phyloP scores from a whole-genome alignment of 345 rosid genomes.

The Raphanus raphanistrum region DNA sequence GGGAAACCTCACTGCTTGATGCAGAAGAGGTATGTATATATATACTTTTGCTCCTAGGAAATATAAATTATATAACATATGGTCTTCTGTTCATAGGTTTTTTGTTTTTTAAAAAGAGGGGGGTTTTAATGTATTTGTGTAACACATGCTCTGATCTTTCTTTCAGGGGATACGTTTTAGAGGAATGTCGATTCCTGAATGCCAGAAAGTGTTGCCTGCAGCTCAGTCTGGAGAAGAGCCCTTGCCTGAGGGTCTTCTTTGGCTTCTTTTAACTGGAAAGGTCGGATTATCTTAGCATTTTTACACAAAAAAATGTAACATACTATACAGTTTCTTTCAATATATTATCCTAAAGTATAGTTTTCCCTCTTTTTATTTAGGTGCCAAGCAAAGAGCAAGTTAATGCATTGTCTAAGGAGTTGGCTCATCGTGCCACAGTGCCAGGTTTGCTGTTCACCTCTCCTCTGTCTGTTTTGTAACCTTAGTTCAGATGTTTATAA shows the following conservation, averaged over 20 bases:
- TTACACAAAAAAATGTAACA: neutral
- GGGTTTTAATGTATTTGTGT: no score
- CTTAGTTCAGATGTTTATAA: neutral
- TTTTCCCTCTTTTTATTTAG: conserved; percentile 25
- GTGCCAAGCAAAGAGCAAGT: conserved; percentile 85
- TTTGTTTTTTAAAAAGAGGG: no score
- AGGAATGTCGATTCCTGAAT: conserved; percentile 90
- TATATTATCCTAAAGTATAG: neutral
- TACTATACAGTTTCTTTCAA: neutral
- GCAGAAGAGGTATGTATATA: conserved; percentile 70
- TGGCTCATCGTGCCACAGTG: conserved; percentile 70
- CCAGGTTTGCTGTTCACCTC: conserved; percentile 60
- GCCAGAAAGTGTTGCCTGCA: conserved; percentile 82
- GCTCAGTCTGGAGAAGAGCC: conserved; percentile 91
- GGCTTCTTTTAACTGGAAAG: conserved; percentile 99
- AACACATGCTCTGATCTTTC: neutral
- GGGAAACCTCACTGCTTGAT: conserved; percentile 97
- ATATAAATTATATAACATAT: neutral
- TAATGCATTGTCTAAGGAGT: conserved; percentile 71
- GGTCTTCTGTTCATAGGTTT: neutral
- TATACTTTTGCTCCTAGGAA: neutral
- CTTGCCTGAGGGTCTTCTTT: conserved; percentile 90
- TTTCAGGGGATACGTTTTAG: conserved; percentile 89
- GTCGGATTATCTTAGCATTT: conserved; percentile 34
- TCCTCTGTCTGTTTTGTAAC: neutral